These are phyloP conservation scores for Gigaspora rosea DNA, from an alignment of 192 early-diverging fungal species.

Conservation along the genomic window DNA sequence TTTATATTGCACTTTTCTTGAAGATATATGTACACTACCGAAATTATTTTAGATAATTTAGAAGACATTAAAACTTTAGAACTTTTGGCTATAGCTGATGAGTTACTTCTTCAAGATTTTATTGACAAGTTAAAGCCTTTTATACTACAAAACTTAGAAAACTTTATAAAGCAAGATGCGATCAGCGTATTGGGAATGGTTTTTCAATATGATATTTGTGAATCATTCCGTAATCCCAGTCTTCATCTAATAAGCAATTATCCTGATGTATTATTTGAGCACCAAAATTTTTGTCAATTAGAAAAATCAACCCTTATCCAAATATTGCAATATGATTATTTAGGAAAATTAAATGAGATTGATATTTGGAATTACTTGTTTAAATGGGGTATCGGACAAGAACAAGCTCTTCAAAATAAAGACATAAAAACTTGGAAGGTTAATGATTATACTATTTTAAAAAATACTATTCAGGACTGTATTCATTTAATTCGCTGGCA, in stretches of 20 bases:
- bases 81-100: not conserved
- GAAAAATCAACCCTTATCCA: not conserved
- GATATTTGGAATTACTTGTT: slow-evolving; percentile 2
- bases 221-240: not conserved
- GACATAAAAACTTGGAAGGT: not conserved
- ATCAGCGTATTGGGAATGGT: not conserved
- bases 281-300: not conserved
- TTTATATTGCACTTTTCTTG: too few relatives aligned
- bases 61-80: not conserved
- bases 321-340: not conserved
- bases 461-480: not conserved
- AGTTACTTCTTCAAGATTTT: not conserved
- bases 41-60: too few relatives aligned
- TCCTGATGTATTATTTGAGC: not conserved
- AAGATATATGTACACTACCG: too few relatives aligned
- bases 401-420: not conserved
- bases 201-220: not conserved
- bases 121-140: not conserved
- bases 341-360: not conserved
- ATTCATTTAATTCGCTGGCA: not conserved
- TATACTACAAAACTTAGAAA: not conserved
- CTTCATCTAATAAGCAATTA: not conserved
- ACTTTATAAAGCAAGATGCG: not conserved
- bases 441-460: not conserved
- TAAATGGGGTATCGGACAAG: not conserved